These are phyloP conservation scores for Aspergillus aculeatus DNA, from an alignment of 2,329 filamentous ascomycete genomes.

Conservation along the genomic window DNA sequence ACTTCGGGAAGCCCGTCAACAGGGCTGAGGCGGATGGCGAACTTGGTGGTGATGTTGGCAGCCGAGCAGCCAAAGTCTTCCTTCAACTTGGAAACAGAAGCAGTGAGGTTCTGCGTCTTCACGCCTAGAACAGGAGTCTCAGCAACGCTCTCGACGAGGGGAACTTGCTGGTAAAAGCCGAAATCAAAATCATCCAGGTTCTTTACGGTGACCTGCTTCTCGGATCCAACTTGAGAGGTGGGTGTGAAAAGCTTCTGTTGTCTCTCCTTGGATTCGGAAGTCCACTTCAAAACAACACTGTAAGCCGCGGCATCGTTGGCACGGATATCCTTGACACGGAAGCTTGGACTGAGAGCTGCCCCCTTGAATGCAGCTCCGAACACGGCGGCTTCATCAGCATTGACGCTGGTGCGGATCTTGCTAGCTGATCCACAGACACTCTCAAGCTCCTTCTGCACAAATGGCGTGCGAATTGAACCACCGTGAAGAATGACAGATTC, in stretches of 20 bases:
- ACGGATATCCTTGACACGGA: slow-evolving; percentile 96
- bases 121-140: slow-evolving; percentile 66
- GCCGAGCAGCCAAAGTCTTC: slow-evolving; percentile 75
- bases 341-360: slow-evolving; percentile 86
- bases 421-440: slow-evolving; percentile 66
- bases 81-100: slow-evolving; percentile 73
- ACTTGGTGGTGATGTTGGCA: slow-evolving; percentile 75
- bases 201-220: slow-evolving; percentile 82
- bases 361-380: slow-evolving; percentile 95
- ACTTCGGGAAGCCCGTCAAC: slow-evolving; percentile 80
- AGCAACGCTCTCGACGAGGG: slow-evolving; percentile 38
- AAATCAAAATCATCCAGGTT: slow-evolving; percentile 80
- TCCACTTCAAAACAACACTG: slow-evolving; percentile 73
- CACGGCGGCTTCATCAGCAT: slow-evolving; percentile 93
- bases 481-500: slow-evolving; percentile 93
- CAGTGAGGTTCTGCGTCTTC: slow-evolving; percentile 80
- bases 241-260: slow-evolving; percentile 82
- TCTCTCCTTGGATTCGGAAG: slow-evolving; percentile 66
- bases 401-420: slow-evolving; percentile 90
- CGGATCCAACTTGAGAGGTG: slow-evolving; percentile 69
- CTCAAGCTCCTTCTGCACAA: slow-evolving; percentile 88
- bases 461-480: slow-evolving; percentile 84
- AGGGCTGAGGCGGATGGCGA: slow-evolving; percentile 69
- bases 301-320: slow-evolving; percentile 75
- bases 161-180: slow-evolving; percentile 72